Conservation (phyloP, 441 rosid species). For the Erodium texanum region DNA sequence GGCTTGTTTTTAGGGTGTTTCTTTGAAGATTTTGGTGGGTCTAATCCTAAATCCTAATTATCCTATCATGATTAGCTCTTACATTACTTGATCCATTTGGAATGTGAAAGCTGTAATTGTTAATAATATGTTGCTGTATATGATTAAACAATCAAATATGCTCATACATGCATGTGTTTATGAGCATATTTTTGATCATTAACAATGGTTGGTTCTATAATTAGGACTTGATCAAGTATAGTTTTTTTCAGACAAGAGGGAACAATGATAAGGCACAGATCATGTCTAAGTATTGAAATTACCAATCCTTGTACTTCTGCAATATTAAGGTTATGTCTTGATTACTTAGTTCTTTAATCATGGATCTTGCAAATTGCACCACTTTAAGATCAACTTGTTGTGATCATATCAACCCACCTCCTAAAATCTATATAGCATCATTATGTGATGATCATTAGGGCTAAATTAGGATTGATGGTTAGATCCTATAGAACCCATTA, state of each 20-base stretch:
- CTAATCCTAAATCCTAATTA: no score
- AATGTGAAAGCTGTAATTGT: no score
- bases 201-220: slow-evolving; percentile 6
- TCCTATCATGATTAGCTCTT: background rate
- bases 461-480: background rate
- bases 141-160: background rate
- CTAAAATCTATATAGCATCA: background rate
- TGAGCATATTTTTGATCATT: slow-evolving; percentile 1
- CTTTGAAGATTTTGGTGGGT: background rate
- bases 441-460: background rate
- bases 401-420: slow-evolving; percentile 12
- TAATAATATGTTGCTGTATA: background rate
- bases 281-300: background rate
- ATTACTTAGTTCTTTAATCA: background rate
- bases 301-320: background rate
- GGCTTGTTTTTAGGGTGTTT: no score
- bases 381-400: background rate
- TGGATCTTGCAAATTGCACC: slow-evolving; percentile 3
- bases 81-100: background rate
- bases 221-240: slow-evolving; percentile 8
- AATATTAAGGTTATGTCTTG: background rate
- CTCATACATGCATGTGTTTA: background rate
- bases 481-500: slow-evolving; percentile 13
- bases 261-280: background rate
- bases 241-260: background rate